Percentiles rank a stretch among this genome's conserved stretches.
Conservation (phyloP, 1,284 basidiomycete genomes). For the Trichosporon inkin region DNA sequence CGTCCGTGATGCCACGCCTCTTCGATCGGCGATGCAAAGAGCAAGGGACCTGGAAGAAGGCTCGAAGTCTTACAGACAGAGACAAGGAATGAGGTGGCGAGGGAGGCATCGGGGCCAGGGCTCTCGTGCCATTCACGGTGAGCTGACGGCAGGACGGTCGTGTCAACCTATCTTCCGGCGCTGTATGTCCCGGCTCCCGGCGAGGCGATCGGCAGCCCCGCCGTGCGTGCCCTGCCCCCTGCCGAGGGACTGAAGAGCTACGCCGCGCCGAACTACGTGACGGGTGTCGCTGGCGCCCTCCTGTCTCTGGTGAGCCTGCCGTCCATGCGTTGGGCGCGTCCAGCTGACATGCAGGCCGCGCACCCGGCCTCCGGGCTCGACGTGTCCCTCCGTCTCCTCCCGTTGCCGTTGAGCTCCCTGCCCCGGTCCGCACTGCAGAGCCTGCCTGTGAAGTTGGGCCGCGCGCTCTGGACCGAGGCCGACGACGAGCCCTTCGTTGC, state of each 20-base stretch:
- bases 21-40: too few relatives aligned
- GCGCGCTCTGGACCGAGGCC: conserved; percentile 33
- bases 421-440: conserved; percentile 15
- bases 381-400: conserved; percentile 30
- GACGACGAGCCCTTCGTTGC: conserved; percentile 41
- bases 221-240: conserved; percentile 30
- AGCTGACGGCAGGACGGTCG: conserved; percentile 30
- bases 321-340: not conserved
- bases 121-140: too few relatives aligned
- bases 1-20: too few relatives aligned
- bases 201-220: conserved; percentile 20
- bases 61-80: too few relatives aligned
- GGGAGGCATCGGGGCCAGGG: too few relatives aligned
- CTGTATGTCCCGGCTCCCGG: conserved; percentile 38
- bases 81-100: too few relatives aligned
- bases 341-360: conserved; percentile 25
- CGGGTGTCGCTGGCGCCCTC: conserved; percentile 37
- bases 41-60: too few relatives aligned
- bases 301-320: conserved; percentile 26
- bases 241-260: conserved; percentile 14
- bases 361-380: conserved; percentile 26
- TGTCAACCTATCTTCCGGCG: conserved; percentile 40
- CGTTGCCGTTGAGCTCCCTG: conserved; percentile 35
- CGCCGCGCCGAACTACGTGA: conserved; percentile 43
- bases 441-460: not conserved